Base-by-base conservation (phyloP, 768 basidiomycete genomes). In the Grammothele lineata region DNA sequence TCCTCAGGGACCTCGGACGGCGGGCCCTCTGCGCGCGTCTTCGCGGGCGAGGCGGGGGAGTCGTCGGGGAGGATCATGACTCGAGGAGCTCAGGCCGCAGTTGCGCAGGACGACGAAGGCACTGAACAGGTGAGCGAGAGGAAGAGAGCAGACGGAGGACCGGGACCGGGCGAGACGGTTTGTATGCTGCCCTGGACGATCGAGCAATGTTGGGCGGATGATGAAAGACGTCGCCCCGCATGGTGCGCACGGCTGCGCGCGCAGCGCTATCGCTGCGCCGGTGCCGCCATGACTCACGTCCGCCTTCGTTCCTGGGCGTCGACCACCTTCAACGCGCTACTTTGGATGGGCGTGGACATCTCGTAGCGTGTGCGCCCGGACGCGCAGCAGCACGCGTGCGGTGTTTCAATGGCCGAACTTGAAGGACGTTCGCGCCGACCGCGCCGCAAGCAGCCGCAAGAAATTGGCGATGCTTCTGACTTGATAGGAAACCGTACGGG, bases 51-150 rank as follows among this genome's bases (percentile, higher is more conserved):
- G 24, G 35, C 33, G 11, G 58, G 58, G 8, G 27, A 30, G 37
- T 59, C 57, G 37, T 62, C 61, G 37, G 52, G 51, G 22, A 62
- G 41, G 37, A 62, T 60, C 61, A 62, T 62, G 41, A 37, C 35
- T 45, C 49, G 34, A 17, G 39, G 37, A 18, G 23, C 38, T 40
- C 19, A n/a, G 27, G 8, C 27, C 26, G 22, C 45, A 17, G 37
- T 21, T 37, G n/a, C 5, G 25, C 15, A 19, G n/a, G 40, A 27
- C 3, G 18, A 19, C 17, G 40, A 41, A 7, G 26, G 37, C 2
- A 19, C 5, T 34, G 12, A 7, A 36, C 17, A 19, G 11, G 37
- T 10, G 8, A 5, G 37, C 21, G n/a, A 19, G 12, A 21, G 17
- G 37, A 10, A 21, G 37, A 21, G 4, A 10, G 37, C 7, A 30